phyloP scores from a whole-genome alignment of 2,329 filamentous ascomycete genomes.

The Gremmenia infestans region DNA sequence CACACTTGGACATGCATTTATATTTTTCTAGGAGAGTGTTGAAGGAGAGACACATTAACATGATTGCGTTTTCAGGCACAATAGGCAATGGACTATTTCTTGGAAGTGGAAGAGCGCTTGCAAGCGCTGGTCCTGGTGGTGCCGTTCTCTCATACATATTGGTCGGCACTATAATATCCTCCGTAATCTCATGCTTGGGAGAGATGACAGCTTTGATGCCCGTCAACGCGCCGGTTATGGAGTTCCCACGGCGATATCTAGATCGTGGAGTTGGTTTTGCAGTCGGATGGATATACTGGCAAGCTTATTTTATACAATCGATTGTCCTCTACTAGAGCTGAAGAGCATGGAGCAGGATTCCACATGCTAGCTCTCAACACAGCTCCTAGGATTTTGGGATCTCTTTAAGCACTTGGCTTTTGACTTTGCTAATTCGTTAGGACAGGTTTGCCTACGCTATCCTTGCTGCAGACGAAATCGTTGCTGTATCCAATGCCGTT shows the following conservation, averaged over 20 bases:
- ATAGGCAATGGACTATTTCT: slow-evolving; percentile 40
- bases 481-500: slow-evolving; percentile 33
- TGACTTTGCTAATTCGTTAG: not conserved
- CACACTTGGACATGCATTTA: slow-evolving; percentile 5
- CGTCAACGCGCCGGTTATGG: slow-evolving; percentile 36
- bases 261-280: slow-evolving; percentile 36
- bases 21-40: slow-evolving; percentile 33
- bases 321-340: no score
- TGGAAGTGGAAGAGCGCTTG: slow-evolving; percentile 36
- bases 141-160: slow-evolving; percentile 38
- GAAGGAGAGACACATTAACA: slow-evolving; percentile 39
- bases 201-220: slow-evolving; percentile 38
- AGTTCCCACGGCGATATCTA: slow-evolving; percentile 35
- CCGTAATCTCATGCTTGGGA: slow-evolving; percentile 39
- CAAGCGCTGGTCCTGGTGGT: slow-evolving; percentile 37
- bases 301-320: not conserved
- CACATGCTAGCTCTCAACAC: no score
- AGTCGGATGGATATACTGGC: slow-evolving; percentile 28
- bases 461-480: slow-evolving; percentile 34
- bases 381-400: no score
- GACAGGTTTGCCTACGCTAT: slow-evolving; percentile 36
- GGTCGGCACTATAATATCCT: slow-evolving; percentile 40
- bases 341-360: no score
- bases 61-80: slow-evolving; percentile 42
- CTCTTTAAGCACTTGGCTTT: no score